Evolutionary conservation across 495 filamentous ascomycete genomes (phyloP).

Genomic region (Penicillium atrosanguineum): DNA sequence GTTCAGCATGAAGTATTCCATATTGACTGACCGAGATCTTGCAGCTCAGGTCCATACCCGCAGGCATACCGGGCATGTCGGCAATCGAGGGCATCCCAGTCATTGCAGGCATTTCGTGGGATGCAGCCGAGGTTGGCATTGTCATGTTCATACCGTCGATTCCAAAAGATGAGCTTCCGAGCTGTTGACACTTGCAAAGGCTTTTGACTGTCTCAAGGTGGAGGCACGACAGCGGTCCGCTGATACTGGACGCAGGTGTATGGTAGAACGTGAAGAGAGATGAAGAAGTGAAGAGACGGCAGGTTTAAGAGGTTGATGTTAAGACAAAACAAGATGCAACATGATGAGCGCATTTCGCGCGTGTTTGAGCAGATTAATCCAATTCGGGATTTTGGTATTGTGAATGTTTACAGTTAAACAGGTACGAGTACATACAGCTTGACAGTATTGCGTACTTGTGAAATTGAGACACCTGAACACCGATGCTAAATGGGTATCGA

Average conservation of each 20-base stretch:
- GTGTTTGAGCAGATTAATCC: conserved; percentile 34
- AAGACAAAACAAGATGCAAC: too few relatives aligned
- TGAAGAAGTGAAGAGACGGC: background rate
- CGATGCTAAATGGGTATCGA: conserved; percentile 21
- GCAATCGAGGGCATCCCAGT: background rate
- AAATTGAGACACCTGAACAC: background rate
- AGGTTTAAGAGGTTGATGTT: background rate
- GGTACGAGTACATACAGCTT: too few relatives aligned
- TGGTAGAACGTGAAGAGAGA: background rate
- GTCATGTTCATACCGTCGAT: conserved; percentile 13
- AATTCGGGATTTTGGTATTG: background rate
- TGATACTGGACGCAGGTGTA: background rate
- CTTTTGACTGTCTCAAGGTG: background rate
- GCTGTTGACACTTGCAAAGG: background rate
- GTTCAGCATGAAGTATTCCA: background rate
- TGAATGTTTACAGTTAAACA: too few relatives aligned
- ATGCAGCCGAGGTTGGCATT: background rate
- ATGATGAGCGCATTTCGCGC: conserved; percentile 15
- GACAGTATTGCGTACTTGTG: too few relatives aligned
- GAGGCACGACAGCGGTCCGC: background rate
- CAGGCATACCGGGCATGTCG: conserved; percentile 20
- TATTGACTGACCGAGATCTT: conserved; percentile 40
- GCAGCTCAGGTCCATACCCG: conserved; percentile 27
- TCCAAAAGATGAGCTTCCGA: background rate
- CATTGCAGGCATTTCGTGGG: background rate